Conservation (phyloP, 352 stramenopile species). For the Pythium angustatum region DNA sequence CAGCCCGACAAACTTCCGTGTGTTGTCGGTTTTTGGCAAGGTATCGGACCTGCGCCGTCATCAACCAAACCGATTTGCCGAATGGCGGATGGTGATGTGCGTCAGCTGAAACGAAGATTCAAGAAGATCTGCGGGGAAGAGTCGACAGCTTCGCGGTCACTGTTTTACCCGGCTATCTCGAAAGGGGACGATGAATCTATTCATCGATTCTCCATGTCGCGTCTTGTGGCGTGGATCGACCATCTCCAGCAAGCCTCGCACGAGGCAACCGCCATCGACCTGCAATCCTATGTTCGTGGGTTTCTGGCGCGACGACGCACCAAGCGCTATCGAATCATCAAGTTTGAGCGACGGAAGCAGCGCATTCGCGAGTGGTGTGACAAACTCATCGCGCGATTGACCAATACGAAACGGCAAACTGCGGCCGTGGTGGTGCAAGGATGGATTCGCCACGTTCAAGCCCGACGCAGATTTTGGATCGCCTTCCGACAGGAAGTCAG, state of each 20-base stretch:
- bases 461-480: conserved; percentile 29
- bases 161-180: conserved; percentile 1
- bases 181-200: not conserved
- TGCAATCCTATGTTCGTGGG: conserved; percentile 27
- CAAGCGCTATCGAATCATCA: conserved; percentile 26
- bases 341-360: conserved; percentile 18
- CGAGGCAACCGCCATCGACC: conserved; percentile 23
- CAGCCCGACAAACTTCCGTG: conserved; percentile 28
- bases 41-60: conserved; percentile 16
- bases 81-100: conserved; percentile 1
- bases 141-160: not conserved
- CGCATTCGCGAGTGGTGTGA: conserved; percentile 35
- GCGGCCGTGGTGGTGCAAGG: conserved; percentile 31
- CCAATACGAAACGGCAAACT: conserved; percentile 13
- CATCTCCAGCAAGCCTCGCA: not conserved
- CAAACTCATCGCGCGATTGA: conserved; percentile 26
- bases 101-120: conserved; percentile 23
- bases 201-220: conserved; percentile 5
- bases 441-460: conserved; percentile 27
- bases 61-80: not conserved
- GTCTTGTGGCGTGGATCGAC: conserved; percentile 26
- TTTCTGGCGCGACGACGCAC: conserved; percentile 24
- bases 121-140: conserved; percentile 12
- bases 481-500: conserved; percentile 24
- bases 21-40: conserved; percentile 47